Conservation (phyloP, 441 rosid species). For the Theobroma grandiflorum region DNA sequence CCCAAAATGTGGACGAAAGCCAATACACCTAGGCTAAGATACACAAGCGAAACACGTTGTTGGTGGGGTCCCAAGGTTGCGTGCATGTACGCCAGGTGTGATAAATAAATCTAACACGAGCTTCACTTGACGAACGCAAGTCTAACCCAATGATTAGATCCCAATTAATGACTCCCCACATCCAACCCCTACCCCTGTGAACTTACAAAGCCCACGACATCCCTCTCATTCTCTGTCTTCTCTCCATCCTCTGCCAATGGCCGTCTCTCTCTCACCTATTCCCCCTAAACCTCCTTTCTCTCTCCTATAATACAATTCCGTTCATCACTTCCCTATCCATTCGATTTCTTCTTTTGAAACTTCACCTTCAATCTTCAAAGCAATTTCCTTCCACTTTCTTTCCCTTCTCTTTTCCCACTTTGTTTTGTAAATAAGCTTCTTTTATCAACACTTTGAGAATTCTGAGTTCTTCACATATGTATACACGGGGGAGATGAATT, state of each 20-base stretch:
- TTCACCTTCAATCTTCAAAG: not conserved
- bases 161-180: no score
- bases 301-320: constrained; percentile 21
- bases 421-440: not conserved
- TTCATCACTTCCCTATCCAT: not conserved
- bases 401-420: not conserved
- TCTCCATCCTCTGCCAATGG: constrained; percentile 34
- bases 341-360: not conserved
- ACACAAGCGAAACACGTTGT: no score
- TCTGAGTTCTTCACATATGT: constrained; percentile 6
- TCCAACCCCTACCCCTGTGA: no score
- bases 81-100: no score
- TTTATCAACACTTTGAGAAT: not conserved
- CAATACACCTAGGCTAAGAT: no score
- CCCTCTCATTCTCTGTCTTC: no score
- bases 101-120: no score
- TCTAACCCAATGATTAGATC: no score
- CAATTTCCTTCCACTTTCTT: not conserved
- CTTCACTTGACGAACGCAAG: no score
- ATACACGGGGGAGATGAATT: not conserved
- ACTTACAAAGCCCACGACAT: no score
- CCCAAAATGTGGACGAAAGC: no score
- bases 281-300: constrained; percentile 59
- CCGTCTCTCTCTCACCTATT: constrained; percentile 47
- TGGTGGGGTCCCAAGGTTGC: no score